Evolutionary conservation across 2,329 filamentous ascomycete species (phyloP), one percentile per base, ranked within the genome.

Genomic region (Aspergillus bombycis): DNA sequence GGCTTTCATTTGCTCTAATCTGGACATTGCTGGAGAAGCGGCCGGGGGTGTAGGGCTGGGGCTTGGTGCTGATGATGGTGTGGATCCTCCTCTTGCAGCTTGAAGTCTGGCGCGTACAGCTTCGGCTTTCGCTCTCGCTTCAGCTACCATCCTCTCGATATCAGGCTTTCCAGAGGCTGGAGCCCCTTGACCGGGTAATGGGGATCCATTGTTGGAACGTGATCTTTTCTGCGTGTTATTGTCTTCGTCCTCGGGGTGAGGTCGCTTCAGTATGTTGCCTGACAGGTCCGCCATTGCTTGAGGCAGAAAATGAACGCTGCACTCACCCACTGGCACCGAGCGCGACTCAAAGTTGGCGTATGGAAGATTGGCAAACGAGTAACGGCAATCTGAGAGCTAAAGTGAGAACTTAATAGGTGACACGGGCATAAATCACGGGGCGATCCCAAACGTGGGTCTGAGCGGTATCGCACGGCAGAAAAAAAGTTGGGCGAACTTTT

Each of bases 1-100:
- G 28, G 91, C 91, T 77, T 91, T 94, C 74, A 96, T 85, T 50
- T 91, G 89, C 55, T 92, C 92, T 68, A 94, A 87, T 84, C 78
- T 92, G 84, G 73, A 89, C 84, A 67, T 86, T 84, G 72, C 86
- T 26, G 79, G 66, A 53, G 71, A 70, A 32, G 75, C 57, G 34
- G 73, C 62, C n/a, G 78, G 65, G 36, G 78, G 71, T 41, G 72
- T 68, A 52, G 76, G 74, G 57, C 74, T 74, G 32, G 77, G 69
- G 85, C 70, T 72, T 62, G 75, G 71, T 50, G 70, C 69, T 32
- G 72, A 69, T 41, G 71, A 64, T 55, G 75, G 67, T 30, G 68
- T 66, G 45, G 70, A 66, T 62, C 67, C 71, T 66, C 76, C 74
- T 68, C 70, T 75, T 55, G 74, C 74, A 57, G 74, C 77, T 66